These are phyloP conservation scores for Tuber calosporum DNA, from an alignment of 495 filamentous ascomycete species.

Conservation along the genomic window DNA sequence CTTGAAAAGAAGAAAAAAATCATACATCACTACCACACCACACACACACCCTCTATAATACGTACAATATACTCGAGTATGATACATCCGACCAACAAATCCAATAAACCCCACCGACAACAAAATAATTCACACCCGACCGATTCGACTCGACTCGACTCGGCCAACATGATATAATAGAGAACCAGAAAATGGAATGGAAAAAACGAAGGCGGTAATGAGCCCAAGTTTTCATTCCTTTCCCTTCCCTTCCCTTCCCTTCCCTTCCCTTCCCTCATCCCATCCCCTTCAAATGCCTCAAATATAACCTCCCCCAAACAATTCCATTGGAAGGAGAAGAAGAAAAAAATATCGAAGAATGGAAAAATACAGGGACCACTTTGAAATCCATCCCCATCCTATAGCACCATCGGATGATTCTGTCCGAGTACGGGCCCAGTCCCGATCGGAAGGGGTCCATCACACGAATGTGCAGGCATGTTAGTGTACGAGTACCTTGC, in stretches of 20 bases:
- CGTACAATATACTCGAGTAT: too few relatives aligned
- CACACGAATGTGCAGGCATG: neutral
- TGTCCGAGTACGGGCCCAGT: neutral
- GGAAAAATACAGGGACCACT: neutral
- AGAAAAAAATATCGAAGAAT: neutral
- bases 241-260: neutral
- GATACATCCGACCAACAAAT: neutral
- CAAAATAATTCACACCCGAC: neutral
- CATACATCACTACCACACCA: neutral
- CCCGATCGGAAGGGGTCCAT: neutral
- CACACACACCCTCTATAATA: too few relatives aligned
- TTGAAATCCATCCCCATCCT: constrained; percentile 2
- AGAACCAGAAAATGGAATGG: too few relatives aligned
- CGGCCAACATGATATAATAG: neutral
- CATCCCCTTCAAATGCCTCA: neutral
- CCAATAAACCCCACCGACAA: too few relatives aligned
- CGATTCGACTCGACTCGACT: accelerated
- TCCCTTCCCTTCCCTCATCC: neutral
- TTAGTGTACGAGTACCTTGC: too few relatives aligned
- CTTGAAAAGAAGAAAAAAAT: neutral
- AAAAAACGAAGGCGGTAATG: too few relatives aligned
- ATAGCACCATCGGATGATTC: neutral
- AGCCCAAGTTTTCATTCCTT: neutral
- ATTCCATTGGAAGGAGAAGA: neutral
- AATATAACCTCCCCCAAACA: neutral